Percentiles rank a stretch among this genome's conserved stretches.
phyloP scores from a whole-genome alignment of 768 basidiomycete species.

The Boletus reticulatus region DNA sequence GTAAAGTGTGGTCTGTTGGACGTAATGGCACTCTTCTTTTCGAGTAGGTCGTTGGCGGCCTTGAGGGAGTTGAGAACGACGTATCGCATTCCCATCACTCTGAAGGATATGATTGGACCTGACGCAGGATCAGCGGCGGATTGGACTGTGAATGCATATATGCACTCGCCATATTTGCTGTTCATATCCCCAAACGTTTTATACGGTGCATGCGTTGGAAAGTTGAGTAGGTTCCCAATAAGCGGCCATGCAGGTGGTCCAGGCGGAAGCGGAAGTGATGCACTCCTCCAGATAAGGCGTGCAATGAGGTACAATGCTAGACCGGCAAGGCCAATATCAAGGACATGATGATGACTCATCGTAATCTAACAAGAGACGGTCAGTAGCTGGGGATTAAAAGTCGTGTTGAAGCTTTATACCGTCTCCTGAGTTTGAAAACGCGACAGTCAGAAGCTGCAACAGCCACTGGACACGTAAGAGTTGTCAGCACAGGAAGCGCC shows the following conservation, averaged over 20 bases:
- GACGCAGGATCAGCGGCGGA: conserved; percentile 8
- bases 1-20: conserved; percentile 9
- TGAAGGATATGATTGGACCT: conserved; percentile 9
- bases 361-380: too few species aligned
- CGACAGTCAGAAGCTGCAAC: neutral
- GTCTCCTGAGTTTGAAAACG: neutral
- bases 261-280: conserved; percentile 8
- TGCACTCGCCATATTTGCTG: conserved; percentile 44
- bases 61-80: conserved; percentile 48
- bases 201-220: conserved; percentile 52
- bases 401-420: neutral
- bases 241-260: conserved; percentile 32
- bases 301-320: conserved; percentile 1
- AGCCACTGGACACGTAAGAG: too few species aligned
- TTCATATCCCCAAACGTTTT: conserved; percentile 40
- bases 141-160: neutral
- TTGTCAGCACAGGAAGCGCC: too few species aligned
- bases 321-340: conserved; percentile 11
- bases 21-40: conserved; percentile 4
- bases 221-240: conserved; percentile 53
- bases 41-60: conserved; percentile 18
- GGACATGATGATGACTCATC: neutral
- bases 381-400: neutral
- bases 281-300: neutral
- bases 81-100: conserved; percentile 42